These are phyloP conservation scores for Ophiostoma piceae DNA, from an alignment of 2,329 filamentous ascomycete species.

Conservation along the genomic window DNA sequence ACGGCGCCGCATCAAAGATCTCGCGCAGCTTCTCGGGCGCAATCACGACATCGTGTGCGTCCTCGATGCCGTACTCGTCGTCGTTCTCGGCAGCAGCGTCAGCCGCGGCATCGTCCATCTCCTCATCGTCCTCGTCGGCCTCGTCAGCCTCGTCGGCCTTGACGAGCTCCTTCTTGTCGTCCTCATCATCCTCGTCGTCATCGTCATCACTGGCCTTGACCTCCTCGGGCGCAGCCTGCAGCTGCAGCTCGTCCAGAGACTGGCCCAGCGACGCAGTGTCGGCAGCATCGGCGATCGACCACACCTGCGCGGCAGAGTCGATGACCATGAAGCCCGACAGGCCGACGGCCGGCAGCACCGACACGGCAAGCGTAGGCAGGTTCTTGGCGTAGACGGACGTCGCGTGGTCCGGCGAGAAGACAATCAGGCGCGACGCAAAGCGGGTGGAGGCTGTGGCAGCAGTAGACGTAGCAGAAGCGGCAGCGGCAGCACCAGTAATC, in stretches of 20 bases:
- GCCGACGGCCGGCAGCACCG: constrained; percentile 58
- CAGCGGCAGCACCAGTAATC: neutral
- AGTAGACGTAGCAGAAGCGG: neutral
- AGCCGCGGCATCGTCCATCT: constrained; percentile 37
- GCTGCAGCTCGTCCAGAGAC: constrained; percentile 50
- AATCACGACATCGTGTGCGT: constrained; percentile 55
- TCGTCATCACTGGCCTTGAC: constrained; percentile 30
- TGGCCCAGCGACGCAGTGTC: constrained; percentile 51
- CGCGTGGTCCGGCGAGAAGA: constrained; percentile 58
- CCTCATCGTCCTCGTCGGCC: constrained; percentile 38
- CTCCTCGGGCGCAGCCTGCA: constrained; percentile 37
- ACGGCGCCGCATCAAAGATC: constrained; percentile 64
- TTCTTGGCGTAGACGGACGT: constrained; percentile 55
- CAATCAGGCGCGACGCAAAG: constrained; percentile 51
- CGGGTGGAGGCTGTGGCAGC: constrained; percentile 23
- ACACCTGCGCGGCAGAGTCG: constrained; percentile 70
- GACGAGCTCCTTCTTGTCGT: constrained; percentile 1
- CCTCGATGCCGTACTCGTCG: constrained; percentile 34
- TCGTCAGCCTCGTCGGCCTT: constrained; percentile 29
- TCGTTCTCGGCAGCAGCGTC: constrained; percentile 37
- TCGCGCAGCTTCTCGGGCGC: constrained; percentile 62
- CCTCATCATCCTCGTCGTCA: constrained; percentile 29
- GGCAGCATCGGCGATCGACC: constrained; percentile 55
- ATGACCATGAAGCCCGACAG: constrained; percentile 69
- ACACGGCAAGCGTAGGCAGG: constrained; percentile 56